A percentile compares a stretch with the other conserved stretches of the same genome.
Conservation (phyloP, 768 basidiomycete species). For the Clavaria fumosa region DNA sequence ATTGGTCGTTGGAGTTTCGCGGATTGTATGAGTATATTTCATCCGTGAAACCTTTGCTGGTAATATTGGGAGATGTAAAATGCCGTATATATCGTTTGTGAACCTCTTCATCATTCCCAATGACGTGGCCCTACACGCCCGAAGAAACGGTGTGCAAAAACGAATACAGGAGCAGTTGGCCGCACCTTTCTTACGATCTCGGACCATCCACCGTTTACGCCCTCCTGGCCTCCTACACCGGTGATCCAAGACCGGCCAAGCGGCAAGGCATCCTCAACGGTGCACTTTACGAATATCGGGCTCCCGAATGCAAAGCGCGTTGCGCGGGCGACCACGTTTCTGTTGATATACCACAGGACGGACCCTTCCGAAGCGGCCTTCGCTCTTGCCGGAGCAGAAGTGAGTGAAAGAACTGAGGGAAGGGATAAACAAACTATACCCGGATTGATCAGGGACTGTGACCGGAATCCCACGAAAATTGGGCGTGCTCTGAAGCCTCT, state of each 20-base stretch:
- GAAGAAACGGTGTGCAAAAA: neutral
- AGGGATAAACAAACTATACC: neutral
- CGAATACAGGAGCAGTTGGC: neutral
- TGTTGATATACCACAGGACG: conserved; percentile 2
- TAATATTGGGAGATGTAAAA: neutral
- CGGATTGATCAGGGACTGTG: conserved; percentile 5
- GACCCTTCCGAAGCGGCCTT: conserved; percentile 6
- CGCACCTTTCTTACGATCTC: conserved; percentile 3
- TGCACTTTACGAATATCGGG: neutral
- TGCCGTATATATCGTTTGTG: neutral
- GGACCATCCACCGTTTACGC: conserved; percentile 4
- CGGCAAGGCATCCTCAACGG: neutral
- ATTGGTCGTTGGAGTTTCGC: neutral
- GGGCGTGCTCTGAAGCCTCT: conserved; percentile 1
- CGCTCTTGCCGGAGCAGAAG: neutral
- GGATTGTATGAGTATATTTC: conserved; percentile 3
- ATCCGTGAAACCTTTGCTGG: neutral
- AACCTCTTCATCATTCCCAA: conserved; percentile 1
- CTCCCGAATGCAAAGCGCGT: conserved; percentile 5
- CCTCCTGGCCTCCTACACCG: neutral
- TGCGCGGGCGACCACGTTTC: conserved; percentile 3
- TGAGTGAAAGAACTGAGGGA: neutral
- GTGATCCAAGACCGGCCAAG: neutral
- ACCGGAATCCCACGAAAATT: neutral
- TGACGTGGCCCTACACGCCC: conserved; percentile 2